Evolutionary conservation across 73 alveolate species (phyloP).

Genomic region (Paramecium octaurelia): DNA sequence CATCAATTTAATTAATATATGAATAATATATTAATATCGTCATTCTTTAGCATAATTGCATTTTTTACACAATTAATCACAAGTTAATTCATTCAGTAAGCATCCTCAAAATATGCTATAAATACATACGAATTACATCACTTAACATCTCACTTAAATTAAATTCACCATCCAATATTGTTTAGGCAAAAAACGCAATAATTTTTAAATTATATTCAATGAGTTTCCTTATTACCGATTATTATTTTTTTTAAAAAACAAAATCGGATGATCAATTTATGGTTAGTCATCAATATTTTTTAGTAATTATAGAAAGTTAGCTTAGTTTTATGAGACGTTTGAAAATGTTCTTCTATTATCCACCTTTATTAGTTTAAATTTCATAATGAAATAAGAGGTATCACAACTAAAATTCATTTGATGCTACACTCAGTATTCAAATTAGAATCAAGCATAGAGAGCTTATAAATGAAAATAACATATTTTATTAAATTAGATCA

Average conservation of each 20-base stretch:
- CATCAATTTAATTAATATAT: background rate
- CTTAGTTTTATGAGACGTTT: background rate
- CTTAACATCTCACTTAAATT: background rate
- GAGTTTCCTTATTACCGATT: too few relatives aligned
- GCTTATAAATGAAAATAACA: background rate
- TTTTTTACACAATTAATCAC: background rate
- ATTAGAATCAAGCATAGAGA: background rate
- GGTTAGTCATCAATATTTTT: background rate
- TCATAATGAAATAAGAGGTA: too few relatives aligned
- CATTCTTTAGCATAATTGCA: background rate
- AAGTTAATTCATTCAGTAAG: background rate
- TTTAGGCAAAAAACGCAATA: background rate
- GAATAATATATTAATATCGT: background rate
- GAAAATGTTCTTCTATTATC: background rate
- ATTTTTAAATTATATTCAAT: too few relatives aligned
- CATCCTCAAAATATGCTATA: background rate
- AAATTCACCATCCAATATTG: background rate
- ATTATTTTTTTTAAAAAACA: too few relatives aligned
- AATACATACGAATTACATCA: too few relatives aligned
- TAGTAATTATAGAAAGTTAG: background rate
- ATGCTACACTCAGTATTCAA: background rate
- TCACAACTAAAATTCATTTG: background rate
- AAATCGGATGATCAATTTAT: too few relatives aligned
- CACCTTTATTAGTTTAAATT: background rate
- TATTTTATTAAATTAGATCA: background rate